Conservation (phyloP, 2,329 filamentous ascomycete species). For the Phialophora macrospora region DNA sequence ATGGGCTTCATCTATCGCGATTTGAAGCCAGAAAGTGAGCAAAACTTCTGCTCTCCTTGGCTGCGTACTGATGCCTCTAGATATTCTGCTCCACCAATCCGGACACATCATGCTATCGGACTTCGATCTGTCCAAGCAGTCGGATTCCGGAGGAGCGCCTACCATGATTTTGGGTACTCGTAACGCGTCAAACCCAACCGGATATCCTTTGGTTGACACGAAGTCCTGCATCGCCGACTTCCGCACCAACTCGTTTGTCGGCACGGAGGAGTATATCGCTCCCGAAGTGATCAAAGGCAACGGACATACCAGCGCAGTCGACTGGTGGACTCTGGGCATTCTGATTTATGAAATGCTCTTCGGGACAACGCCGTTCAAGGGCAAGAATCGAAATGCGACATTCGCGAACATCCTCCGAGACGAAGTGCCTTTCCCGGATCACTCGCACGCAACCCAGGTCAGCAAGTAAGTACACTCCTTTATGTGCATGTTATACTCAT, state of each 20-base stretch:
- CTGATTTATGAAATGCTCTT: constrained; percentile 99
- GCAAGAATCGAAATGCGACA: constrained; percentile 96
- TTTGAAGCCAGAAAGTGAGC: constrained; percentile 91
- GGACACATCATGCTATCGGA: constrained; percentile 99
- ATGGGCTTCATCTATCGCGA: constrained; percentile 99
- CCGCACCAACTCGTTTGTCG: constrained; percentile 96
- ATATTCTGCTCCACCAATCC: constrained; percentile 97
- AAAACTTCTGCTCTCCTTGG: constrained; percentile 7
- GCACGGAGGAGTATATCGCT: constrained; percentile 98
- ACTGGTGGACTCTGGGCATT: constrained; percentile 99
- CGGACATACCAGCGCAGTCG: constrained; percentile 95
- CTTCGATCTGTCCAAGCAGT: constrained; percentile 98
- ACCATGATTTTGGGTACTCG: constrained; percentile 93
- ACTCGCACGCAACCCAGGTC: constrained; percentile 78
- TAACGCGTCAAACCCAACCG: constrained; percentile 82
- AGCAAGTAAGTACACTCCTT: constrained; percentile 73
- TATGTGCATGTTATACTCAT: background rate
- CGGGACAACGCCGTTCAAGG: constrained; percentile 98
- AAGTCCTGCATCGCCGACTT: constrained; percentile 98
- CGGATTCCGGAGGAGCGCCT: constrained; percentile 89
- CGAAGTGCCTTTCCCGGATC: constrained; percentile 94
- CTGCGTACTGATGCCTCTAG: constrained; percentile 59
- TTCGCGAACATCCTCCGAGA: constrained; percentile 97
- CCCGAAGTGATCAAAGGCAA: constrained; percentile 99
- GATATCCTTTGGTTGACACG: constrained; percentile 94